Base-by-base conservation (phyloP, 441 rosid species). In the Jatropha podagrica region DNA sequence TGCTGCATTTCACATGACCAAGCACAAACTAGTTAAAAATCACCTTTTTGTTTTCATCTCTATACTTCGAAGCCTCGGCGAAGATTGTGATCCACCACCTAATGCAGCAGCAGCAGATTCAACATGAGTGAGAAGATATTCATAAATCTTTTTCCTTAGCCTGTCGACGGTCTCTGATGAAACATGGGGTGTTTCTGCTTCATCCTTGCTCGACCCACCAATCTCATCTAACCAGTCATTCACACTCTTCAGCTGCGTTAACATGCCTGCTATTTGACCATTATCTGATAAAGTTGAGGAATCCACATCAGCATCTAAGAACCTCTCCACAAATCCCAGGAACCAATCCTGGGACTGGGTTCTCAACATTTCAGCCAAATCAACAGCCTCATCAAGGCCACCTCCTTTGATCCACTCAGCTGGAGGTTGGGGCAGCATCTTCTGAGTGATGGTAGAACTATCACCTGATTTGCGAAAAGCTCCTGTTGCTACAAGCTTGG, bases 71-170 rank as follows among this genome's bases (percentile, higher is more conserved):
- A 69, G 71, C 23, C 74, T 64, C 26, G 88, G 92, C 41, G 89
- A 81, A 7, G 91, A 78, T 69, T 86, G 93, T 7, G 95, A 85
- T 77, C 91, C 88, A n/a, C 87, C 85, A 9, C 97, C 95, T 44
- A 95, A 87, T 26, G 97, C 99, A 4, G 97, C 97, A 20, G 99
- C 99, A 20, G 98, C 98, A 1, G 98, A 94, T 80, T 92, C 99
- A 1, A 96, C 97, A 41, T 96, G 97, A n/a, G 97, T 91, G 0
- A 96, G 92, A 67, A 96, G 97, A 83, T 96, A 96, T 75, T 89
- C 97, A 0, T 93, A 96, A 10, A 96, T 96, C 87, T 96, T 96
- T 89, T 96, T 96, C 75, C 98, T 78, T 54, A 96, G 87, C 79
- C 97, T 75, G 49, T 92, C 91, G 0, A 91, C 74, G 0, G 91